Base-by-base conservation (phyloP, 495 filamentous ascomycete species). In the Penicillium samsonianum region DNA sequence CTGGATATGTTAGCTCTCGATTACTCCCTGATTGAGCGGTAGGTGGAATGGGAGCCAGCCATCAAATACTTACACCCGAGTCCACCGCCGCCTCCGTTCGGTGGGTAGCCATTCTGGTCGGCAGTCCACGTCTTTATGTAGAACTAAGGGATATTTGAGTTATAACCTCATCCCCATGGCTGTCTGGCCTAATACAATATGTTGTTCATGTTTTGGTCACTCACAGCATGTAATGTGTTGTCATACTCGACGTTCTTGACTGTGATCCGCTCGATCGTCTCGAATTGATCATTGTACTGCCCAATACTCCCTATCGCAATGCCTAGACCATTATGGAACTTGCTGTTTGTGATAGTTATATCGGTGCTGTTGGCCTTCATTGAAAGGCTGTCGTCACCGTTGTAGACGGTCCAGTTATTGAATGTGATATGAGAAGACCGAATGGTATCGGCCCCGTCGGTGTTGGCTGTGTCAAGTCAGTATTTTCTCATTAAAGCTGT, bases 21-120 rank as follows among this genome's bases (percentile, higher is more conserved):
- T 35, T 14, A 35, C 31, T 5, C 31, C 11, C 0, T 2, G 12
- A 14, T 35, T 35, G 11, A 16, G 12, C 12, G 5, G 31, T 33
- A 35, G 31, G 4, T 16, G 4, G 31, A 0, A 16, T 5, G 12
- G 4, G 31, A 35, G 4, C 0, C 4, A 6, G 1, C 31, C 31
- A 3, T 35, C 31, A 16, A 35, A n/a, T n/a, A 50, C 68, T 53
- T 64, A 75, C 72, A 72, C 31, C 75, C 76, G 5, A 78, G 50
- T n/a, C 77, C 77, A 2, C 74, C 75, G 19, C 77, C 77, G 0
- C 77, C 77, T n/a, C 77, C 76, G 55, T 80, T 78, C 0, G 77
- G 77, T 17, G 76, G 76, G 58, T 78, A 76, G 8, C 77, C 75
- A 22, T 65, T 64, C 49, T 72, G 69, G n/a, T 73, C 70, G 23